Conservation (phyloP, 2,329 filamentous ascomycete species). For the Calonectria pauciramosa region DNA sequence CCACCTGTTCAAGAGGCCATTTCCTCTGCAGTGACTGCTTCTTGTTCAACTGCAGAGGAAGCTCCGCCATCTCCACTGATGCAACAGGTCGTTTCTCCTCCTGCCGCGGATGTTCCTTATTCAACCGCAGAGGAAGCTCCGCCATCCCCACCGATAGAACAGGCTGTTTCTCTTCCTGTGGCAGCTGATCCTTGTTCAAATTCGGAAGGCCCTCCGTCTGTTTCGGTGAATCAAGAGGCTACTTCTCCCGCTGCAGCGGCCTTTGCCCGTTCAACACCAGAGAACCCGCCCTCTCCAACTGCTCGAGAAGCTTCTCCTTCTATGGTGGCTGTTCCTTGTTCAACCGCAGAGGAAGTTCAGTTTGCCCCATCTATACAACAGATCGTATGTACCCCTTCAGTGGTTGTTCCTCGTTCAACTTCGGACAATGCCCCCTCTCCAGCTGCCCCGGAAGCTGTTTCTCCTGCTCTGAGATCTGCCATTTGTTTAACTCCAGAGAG, state of each 20-base stretch:
- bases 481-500: not conserved
- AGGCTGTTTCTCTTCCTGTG: not conserved
- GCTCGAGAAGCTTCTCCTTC: not conserved
- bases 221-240: not conserved
- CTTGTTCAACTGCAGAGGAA: not conserved
- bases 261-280: not conserved
- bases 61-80: not conserved
- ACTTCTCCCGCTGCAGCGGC: not conserved
- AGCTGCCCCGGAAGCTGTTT: not conserved
- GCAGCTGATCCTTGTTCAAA: not conserved
- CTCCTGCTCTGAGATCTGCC: not conserved
- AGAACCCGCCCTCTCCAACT: not conserved
- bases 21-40: not conserved
- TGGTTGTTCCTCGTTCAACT: not conserved
- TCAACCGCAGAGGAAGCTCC: not conserved
- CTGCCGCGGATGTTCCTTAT: not conserved
- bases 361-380: no score
- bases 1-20: not conserved
- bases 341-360: no score
- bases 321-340: not conserved
- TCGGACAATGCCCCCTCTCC: not conserved
- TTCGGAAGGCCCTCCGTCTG: not conserved
- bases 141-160: not conserved
- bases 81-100: not conserved
- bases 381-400: no score